Base-by-base conservation (phyloP, 2,329 filamentous ascomycete species). In the Teratosphaeria gauchensis region DNA sequence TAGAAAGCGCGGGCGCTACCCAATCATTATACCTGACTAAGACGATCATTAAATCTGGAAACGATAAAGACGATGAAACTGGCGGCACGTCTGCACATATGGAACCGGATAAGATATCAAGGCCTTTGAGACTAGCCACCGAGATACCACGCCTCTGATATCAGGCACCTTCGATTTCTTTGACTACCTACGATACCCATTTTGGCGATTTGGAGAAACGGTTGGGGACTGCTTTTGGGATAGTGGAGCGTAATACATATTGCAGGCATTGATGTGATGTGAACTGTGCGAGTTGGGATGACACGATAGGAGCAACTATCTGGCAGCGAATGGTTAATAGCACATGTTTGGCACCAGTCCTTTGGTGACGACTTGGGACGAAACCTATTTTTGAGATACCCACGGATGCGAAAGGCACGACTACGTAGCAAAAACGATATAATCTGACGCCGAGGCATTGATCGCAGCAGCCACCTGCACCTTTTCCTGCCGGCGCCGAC, bases 1-100 rank as follows among this genome's bases (percentile, higher is more conserved):
- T 80, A 62, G 71, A 35, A 53, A 54, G 61, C 58, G 59, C 60
- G 53, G 57, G 59, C 61, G 57, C 57, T 42, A 33, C 53, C 51
- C 31, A 56, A 61, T 53, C 46, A 52, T 38, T 8, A 33, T 31
- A 52, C 24, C 16, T 32, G 35, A 19, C 35, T 56, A 51, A 54
- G 35, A 61, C 62, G 55, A 33, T 60, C 61, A 59, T 60, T 62
- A 57, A 61, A 57, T 54, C 56, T 60, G 28, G 24, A 4, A 54
- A 61, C 56, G 61, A 63, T 59, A 31, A 61, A 57, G 59, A 64
- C 62, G 64, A 65, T 48, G 58, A 31, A 14, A 54, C 30, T 46
- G 32, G 53, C 57, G 31, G 53, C 53, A 55, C 55, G 52, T 33
- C 57, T 65, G 61, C 60, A 66, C 58, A 65, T 64, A 54, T 56